Percentiles rank a stretch among this genome's conserved stretches.
Evolutionary conservation across 495 filamentous ascomycete genomes (phyloP).

Genomic region (Chaetomidium leptoderma): DNA sequence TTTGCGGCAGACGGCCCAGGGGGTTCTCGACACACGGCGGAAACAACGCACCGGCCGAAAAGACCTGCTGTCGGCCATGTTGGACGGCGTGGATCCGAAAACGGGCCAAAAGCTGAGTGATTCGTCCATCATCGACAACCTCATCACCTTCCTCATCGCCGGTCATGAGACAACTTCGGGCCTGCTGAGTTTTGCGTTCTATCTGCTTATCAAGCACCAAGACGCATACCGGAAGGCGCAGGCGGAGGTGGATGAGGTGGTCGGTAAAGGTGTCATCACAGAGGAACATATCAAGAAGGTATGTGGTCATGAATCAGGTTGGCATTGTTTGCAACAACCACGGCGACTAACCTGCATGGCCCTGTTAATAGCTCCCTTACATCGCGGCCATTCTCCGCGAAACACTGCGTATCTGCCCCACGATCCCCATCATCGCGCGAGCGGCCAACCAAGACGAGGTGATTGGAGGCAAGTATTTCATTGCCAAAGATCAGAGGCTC

Average conservation of each 20-base stretch:
- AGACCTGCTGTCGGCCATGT: constrained; percentile 67
- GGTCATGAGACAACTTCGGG: constrained; percentile 72
- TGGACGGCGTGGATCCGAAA: constrained; percentile 61
- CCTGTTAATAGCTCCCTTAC: constrained; percentile 30
- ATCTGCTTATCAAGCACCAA: constrained; percentile 53
- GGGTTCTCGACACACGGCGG: constrained; percentile 58
- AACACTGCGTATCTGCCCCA: constrained; percentile 61
- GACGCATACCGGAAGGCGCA: constrained; percentile 48
- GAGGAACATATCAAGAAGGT: constrained; percentile 65
- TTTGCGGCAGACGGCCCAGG: constrained; percentile 51
- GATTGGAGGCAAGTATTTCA: constrained; percentile 62
- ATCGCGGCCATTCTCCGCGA: constrained; percentile 61
- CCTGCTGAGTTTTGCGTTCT: constrained; percentile 53
- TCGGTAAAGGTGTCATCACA: constrained; percentile 59
- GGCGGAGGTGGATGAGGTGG: constrained; percentile 57
- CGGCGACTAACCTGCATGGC: neutral
- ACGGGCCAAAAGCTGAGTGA: constrained; percentile 62
- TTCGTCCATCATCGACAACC: constrained; percentile 61
- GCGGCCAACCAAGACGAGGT: constrained; percentile 44
- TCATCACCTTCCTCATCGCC: constrained; percentile 70
- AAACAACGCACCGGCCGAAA: constrained; percentile 55
- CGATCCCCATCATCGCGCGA: constrained; percentile 55
- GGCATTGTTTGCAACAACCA: neutral
- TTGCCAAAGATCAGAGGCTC: constrained; percentile 52
- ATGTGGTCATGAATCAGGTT: neutral